Evolutionary conservation across 2,329 filamentous ascomycete genomes (phyloP).

Genomic region (Apiospora koreana): DNA sequence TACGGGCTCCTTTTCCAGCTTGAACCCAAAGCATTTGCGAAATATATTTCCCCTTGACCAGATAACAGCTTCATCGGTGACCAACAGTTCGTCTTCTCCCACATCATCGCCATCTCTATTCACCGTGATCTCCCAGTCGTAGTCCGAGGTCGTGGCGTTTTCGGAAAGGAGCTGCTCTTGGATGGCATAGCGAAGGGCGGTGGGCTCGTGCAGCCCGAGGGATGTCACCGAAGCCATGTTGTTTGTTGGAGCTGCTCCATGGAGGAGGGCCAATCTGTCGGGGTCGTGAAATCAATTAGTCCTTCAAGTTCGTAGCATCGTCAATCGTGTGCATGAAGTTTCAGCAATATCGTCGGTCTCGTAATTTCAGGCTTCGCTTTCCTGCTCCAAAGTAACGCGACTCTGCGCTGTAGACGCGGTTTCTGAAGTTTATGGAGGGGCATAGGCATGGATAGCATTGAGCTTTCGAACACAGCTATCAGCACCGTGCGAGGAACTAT

Average conservation of each 20-base stretch:
- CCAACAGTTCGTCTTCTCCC: constrained; percentile 77
- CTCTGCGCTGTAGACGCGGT: background rate
- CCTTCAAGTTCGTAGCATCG: constrained; percentile 1
- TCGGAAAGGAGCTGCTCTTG: constrained; percentile 74
- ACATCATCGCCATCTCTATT: constrained; percentile 40
- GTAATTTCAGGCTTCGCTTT: background rate
- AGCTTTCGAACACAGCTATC: background rate
- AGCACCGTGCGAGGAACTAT: background rate
- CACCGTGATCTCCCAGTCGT: constrained; percentile 70
- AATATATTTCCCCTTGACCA: constrained; percentile 89
- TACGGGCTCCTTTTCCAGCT: constrained; percentile 82
- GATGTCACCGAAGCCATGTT: constrained; percentile 89
- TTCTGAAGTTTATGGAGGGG: background rate
- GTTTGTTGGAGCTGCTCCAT: constrained; percentile 22
- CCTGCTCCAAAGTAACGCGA: background rate
- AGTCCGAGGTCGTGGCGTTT: constrained; percentile 65
- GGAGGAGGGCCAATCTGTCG: background rate
- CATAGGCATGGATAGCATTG: too few relatives aligned
- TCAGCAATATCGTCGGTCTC: background rate
- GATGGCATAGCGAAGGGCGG: constrained; percentile 80
- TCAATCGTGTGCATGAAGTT: background rate
- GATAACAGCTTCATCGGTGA: constrained; percentile 74
- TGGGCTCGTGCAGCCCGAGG: constrained; percentile 86
- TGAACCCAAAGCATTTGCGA: constrained; percentile 82
- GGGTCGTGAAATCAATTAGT: background rate